Percentiles rank a stretch among this genome's conserved stretches.
Conservation (phyloP, 1,284 basidiomycete genomes). For the Malassezia sympodialis region DNA sequence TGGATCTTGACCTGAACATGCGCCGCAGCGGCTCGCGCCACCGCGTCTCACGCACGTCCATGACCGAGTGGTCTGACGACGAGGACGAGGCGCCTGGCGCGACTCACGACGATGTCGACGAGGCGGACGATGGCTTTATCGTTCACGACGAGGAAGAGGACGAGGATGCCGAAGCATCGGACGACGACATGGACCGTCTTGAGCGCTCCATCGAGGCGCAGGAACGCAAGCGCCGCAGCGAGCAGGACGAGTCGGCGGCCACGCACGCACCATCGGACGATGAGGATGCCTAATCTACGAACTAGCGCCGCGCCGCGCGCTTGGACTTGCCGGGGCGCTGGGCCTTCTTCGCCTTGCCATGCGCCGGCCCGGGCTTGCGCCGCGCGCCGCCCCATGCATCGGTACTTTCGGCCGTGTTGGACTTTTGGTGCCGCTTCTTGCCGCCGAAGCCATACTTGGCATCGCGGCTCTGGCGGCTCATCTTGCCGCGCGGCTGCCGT, state of each 20-base stretch:
- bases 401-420: constrained; percentile 40
- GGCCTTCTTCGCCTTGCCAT: constrained; percentile 3
- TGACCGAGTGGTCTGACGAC: constrained; percentile 34
- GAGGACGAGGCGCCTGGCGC: constrained; percentile 25
- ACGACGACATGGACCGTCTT: constrained; percentile 14
- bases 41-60: constrained; percentile 23
- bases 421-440: constrained; percentile 38
- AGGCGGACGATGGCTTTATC: constrained; percentile 41
- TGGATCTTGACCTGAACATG: constrained; percentile 23
- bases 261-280: background rate
- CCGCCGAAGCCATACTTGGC: constrained; percentile 44
- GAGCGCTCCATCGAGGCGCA: constrained; percentile 13
- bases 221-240: constrained; percentile 12
- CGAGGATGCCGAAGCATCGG: constrained; percentile 11
- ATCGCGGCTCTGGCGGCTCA: constrained; percentile 34
- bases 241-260: background rate
- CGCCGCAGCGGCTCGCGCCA: constrained; percentile 14
- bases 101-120: constrained; percentile 27
- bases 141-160: constrained; percentile 32
- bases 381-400: constrained; percentile 26
- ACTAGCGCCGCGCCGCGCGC: constrained; percentile 16
- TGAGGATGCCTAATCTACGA: background rate
- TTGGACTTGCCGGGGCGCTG: constrained; percentile 13
- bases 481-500: constrained; percentile 23
- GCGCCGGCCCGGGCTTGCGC: background rate